Percentiles rank a stretch among this genome's conserved stretches.
phyloP scores from a whole-genome alignment of 768 basidiomycete genomes.

The Nidularia pulvinata region DNA sequence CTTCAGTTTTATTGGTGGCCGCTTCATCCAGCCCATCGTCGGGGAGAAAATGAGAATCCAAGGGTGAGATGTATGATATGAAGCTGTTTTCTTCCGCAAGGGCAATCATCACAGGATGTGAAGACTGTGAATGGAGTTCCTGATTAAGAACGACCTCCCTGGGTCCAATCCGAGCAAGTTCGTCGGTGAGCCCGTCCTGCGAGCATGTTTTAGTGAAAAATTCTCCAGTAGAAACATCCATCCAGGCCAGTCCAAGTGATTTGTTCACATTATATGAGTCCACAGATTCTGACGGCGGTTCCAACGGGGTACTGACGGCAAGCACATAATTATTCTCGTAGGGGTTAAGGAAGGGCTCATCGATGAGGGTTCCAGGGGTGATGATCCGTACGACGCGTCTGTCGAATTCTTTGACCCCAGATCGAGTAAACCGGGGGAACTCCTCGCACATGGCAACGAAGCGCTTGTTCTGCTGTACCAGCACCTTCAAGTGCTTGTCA shows the following conservation, averaged over 20 bases:
- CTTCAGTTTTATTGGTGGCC: no score
- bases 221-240: constrained; percentile 93
- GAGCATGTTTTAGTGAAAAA: constrained; percentile 75
- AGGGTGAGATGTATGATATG: constrained; percentile 41
- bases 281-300: not conserved
- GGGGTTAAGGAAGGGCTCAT: constrained; percentile 85
- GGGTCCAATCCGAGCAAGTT: constrained; percentile 79
- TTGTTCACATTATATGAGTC: not conserved
- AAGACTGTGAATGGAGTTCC: constrained; percentile 26
- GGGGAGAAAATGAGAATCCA: not conserved
- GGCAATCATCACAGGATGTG: constrained; percentile 44
- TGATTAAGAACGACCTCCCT: constrained; percentile 77
- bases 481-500: constrained; percentile 82
- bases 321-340: constrained; percentile 92
- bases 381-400: constrained; percentile 85
- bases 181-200: constrained; percentile 65
- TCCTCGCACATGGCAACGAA: constrained; percentile 97
- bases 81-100: constrained; percentile 56
- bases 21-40: not conserved
- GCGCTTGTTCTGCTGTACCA: constrained; percentile 81
- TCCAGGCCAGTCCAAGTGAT: constrained; percentile 83
- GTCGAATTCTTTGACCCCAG: constrained; percentile 64
- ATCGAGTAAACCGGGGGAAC: constrained; percentile 51
- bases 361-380: constrained; percentile 93
- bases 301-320: constrained; percentile 40